These are phyloP conservation scores for Podaxis carcinomalis DNA, from an alignment of 768 basidiomycete genomes.

Conservation along the genomic window DNA sequence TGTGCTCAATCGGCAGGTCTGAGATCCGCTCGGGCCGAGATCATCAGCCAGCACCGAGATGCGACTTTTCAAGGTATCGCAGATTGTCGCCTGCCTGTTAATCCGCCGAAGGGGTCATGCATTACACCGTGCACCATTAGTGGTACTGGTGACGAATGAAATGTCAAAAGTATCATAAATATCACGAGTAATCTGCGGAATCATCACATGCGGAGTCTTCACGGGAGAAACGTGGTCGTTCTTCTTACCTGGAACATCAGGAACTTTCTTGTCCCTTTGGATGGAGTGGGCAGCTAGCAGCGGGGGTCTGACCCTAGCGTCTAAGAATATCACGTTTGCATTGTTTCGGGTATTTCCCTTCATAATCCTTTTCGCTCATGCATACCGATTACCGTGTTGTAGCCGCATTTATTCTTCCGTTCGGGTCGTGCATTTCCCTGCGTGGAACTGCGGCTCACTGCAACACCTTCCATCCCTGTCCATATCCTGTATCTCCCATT, in stretches of 20 bases:
- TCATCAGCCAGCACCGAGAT: not conserved
- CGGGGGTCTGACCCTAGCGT: not conserved
- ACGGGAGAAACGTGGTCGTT: constrained; percentile 10
- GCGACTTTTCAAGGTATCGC: not conserved
- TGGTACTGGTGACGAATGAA: not conserved
- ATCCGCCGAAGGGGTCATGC: not conserved
- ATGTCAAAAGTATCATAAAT: constrained; percentile 3
- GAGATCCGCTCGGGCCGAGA: constrained; percentile 4
- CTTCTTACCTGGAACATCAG: constrained; percentile 3
- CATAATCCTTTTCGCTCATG: not conserved
- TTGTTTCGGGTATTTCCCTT: not conserved
- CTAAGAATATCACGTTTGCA: not conserved
- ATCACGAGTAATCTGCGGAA: not conserved
- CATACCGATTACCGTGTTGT: not conserved
- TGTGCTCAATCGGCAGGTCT: not conserved
- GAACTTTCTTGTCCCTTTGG: not conserved
- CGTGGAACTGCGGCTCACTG: not conserved
- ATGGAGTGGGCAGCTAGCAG: not conserved
- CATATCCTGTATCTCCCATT: not conserved
- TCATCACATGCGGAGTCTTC: constrained; percentile 7
- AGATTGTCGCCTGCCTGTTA: not conserved
- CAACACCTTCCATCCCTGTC: not conserved
- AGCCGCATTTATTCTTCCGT: not conserved
- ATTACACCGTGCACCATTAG: not conserved
- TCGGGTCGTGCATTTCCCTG: not conserved